phyloP scores from a whole-genome alignment of 192 early-diverging fungal genomes.

The Coemansia sp. region DNA sequence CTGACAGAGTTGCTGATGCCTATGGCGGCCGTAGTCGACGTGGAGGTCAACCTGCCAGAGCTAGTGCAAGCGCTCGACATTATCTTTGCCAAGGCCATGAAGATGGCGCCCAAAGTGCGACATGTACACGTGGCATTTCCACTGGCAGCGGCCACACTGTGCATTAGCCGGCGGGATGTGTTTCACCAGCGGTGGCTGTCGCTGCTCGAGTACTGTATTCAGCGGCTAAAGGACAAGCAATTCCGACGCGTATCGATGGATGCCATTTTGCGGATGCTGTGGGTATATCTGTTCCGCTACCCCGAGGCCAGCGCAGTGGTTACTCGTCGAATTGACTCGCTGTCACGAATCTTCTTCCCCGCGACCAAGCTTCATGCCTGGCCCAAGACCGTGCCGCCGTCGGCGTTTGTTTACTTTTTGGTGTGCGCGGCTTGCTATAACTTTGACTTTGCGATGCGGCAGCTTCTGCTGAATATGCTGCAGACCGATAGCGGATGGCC shows the following conservation, averaged over 20 bases:
- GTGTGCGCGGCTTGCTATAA: constrained; percentile 56
- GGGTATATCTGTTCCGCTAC: constrained; percentile 94
- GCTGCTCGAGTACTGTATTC: constrained; percentile 69
- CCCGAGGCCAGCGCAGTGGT: constrained; percentile 64
- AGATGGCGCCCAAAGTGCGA: constrained; percentile 87
- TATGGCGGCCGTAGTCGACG: constrained; percentile 84
- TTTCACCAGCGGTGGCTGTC: constrained; percentile 80
- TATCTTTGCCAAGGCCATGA: constrained; percentile 85
- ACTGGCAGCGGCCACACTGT: constrained; percentile 84
- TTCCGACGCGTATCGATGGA: constrained; percentile 75
- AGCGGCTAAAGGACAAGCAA: constrained; percentile 76
- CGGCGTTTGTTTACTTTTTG: constrained; percentile 55
- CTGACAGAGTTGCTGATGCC: constrained; percentile 93
- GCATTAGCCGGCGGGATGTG: constrained; percentile 87
- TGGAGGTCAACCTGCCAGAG: constrained; percentile 93
- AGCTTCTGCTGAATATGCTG: constrained; percentile 49
- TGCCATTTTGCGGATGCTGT: constrained; percentile 80
- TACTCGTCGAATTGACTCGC: constrained; percentile 51
- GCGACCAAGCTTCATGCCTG: constrained; percentile 57
- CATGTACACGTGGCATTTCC: constrained; percentile 81
- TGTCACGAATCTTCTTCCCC: constrained; percentile 57
- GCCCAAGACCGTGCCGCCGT: constrained; percentile 56
- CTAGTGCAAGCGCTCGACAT: constrained; percentile 93
- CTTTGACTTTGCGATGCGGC: constrained; percentile 54
- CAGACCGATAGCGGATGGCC: constrained; percentile 56